Conservation (phyloP, 768 basidiomycete species). For the Kwoniella dendrophila region DNA sequence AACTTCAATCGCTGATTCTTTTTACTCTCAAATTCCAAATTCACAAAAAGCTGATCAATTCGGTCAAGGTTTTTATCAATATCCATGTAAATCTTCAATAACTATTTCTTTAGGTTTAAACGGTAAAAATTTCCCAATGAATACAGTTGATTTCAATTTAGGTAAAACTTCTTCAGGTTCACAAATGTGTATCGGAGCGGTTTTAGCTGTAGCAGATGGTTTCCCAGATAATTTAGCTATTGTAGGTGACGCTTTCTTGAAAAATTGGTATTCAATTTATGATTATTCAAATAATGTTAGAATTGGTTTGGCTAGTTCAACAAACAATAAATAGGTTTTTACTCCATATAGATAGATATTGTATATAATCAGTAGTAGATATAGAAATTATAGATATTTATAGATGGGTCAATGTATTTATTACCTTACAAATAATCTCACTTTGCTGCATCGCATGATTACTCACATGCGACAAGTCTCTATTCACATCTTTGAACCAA, state of each 20-base stretch:
- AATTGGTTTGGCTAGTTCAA: constrained; percentile 65
- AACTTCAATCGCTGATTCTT: constrained; percentile 56
- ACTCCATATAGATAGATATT: not conserved
- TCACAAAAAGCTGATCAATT: constrained; percentile 58
- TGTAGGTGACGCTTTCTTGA: constrained; percentile 68
- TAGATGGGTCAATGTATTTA: not conserved
- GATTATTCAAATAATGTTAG: constrained; percentile 64
- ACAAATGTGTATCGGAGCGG: constrained; percentile 64
- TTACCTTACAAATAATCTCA: not conserved
- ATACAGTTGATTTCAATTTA: constrained; percentile 64
- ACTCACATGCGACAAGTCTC: too few species aligned
- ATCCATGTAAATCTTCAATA: constrained; percentile 60
- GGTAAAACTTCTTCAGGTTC: constrained; percentile 57
- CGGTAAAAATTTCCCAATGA: constrained; percentile 58
- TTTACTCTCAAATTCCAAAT: constrained; percentile 66
- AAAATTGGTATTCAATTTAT: constrained; percentile 68
- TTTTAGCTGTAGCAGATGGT: constrained; percentile 60
- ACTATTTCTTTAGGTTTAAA: constrained; percentile 61
- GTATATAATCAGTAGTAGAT: not conserved
- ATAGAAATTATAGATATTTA: constrained; percentile 1
- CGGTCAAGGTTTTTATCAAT: constrained; percentile 64
- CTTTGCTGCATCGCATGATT: too few species aligned
- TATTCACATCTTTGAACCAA: too few species aligned
- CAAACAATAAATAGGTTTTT: constrained; percentile 43
- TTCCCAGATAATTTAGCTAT: constrained; percentile 65